phyloP scores from a whole-genome alignment of 2,329 filamentous ascomycete species.

The Sporothrix curviconia region DNA sequence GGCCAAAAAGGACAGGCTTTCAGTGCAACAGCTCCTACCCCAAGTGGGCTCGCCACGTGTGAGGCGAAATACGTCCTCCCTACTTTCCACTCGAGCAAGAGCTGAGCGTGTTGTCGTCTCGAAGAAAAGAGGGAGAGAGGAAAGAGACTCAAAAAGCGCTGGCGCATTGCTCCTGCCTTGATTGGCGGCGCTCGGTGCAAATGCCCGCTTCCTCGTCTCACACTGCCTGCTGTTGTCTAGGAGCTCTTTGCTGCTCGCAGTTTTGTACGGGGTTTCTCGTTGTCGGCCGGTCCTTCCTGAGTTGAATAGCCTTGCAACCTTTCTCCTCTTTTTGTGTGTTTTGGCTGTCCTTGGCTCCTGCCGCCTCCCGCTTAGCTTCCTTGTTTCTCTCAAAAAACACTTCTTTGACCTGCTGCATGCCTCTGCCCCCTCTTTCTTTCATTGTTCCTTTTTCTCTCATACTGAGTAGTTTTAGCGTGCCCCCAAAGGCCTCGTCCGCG shows the following conservation, averaged over 20 bases:
- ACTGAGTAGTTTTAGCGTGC: neutral
- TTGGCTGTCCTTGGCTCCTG: neutral
- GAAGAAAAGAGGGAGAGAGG: too few relatives aligned
- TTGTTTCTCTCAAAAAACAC: neutral
- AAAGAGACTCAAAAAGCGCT: too few relatives aligned
- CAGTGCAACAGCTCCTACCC: neutral
- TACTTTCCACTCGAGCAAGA: neutral
- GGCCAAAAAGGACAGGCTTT: too few relatives aligned
- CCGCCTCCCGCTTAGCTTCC: slow-evolving; percentile 5
- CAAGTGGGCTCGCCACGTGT: slow-evolving; percentile 3
- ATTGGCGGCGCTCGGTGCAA: neutral
- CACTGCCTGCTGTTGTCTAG: too few relatives aligned
- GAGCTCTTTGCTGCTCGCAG: too few relatives aligned
- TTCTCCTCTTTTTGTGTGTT: slow-evolving; percentile 1
- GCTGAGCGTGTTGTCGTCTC: too few relatives aligned
- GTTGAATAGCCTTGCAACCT: neutral
- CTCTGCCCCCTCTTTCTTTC: neutral
- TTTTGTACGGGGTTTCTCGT: neutral
- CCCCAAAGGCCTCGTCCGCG: neutral
- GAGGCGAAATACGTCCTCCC: neutral
- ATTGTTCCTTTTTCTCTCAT: neutral
- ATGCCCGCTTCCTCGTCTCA: neutral
- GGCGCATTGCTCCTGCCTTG: neutral
- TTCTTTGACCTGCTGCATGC: neutral
- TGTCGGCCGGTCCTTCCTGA: neutral